Evolutionary conservation across 345 rosid genomes (phyloP).

Genomic region (Schrenkiella parvula): DNA sequence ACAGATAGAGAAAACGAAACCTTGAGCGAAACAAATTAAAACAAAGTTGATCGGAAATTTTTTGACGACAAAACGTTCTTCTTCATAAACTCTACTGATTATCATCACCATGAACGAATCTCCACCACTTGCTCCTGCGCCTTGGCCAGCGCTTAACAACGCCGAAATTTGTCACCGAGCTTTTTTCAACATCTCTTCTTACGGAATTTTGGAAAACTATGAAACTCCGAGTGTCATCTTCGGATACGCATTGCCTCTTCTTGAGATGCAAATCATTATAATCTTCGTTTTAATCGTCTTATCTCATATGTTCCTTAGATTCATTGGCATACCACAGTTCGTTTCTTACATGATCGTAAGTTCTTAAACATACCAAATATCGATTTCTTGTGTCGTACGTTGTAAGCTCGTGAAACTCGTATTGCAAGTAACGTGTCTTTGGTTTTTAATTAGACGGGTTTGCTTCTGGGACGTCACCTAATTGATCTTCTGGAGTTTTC

Average conservation of each 20-base stretch:
- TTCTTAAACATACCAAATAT: background rate
- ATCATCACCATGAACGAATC: conserved; percentile 1
- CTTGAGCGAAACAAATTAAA: background rate
- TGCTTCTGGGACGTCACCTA: conserved; percentile 20
- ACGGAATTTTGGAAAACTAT: conserved; percentile 17
- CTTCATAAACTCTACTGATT: background rate
- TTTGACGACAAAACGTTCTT: background rate
- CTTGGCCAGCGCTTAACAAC: background rate
- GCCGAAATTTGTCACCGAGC: conserved; percentile 10
- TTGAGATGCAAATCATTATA: conserved; percentile 22
- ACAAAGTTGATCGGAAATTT: background rate
- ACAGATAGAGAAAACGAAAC: background rate
- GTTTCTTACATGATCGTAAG: conserved; percentile 32
- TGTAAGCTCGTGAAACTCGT: background rate
- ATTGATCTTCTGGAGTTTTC: conserved; percentile 17
- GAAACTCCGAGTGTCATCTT: conserved; percentile 10
- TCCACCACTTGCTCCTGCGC: background rate
- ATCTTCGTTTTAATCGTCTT: conserved; percentile 14
- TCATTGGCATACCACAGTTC: conserved; percentile 24
- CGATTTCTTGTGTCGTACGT: background rate
- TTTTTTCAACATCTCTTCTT: conserved; percentile 23
- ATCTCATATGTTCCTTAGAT: conserved; percentile 15
- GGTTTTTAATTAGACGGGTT: conserved; percentile 19
- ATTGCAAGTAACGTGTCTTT: background rate
- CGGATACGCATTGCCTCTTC: conserved; percentile 34